These are phyloP conservation scores for Claviceps fusiformis DNA, from an alignment of 2,329 filamentous ascomycete genomes.

Conservation along the genomic window DNA sequence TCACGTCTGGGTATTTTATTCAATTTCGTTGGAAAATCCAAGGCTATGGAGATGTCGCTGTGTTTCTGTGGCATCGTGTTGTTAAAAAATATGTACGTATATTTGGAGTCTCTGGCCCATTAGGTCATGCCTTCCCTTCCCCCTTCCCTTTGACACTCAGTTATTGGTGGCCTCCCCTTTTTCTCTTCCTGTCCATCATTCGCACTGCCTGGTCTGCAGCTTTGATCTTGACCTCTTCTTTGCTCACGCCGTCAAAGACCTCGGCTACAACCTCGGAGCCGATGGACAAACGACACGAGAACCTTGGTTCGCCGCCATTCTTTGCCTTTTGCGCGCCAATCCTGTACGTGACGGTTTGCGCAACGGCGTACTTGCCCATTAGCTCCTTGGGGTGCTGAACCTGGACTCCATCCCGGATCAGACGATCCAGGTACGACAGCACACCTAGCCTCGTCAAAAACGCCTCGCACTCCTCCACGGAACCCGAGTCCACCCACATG, in stretches of 20 bases:
- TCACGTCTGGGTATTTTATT: neutral
- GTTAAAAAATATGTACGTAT: neutral
- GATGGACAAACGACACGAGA: constrained; percentile 35
- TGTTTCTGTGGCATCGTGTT: too few species aligned
- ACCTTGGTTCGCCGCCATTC: constrained; percentile 15
- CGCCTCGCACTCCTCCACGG: constrained; percentile 40
- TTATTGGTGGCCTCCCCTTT: neutral
- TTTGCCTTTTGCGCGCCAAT: constrained; percentile 14
- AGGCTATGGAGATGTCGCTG: neutral
- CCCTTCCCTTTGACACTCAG: too few species aligned
- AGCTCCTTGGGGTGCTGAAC: constrained; percentile 53
- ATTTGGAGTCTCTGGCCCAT: neutral
- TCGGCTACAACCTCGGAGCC: constrained; percentile 31
- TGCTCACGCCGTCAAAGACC: constrained; percentile 30
- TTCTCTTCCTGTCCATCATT: constrained; percentile 15
- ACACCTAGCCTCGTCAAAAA: constrained; percentile 55
- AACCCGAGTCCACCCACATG: constrained; percentile 67
- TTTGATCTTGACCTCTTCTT: constrained; percentile 39
- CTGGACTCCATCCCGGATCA: constrained; percentile 47
- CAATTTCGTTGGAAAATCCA: too few species aligned
- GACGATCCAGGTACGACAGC: constrained; percentile 43
- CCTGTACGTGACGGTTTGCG: constrained; percentile 40
- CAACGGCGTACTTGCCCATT: constrained; percentile 44
- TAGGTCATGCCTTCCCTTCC: neutral
- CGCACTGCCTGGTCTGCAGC: constrained; percentile 40